These are phyloP conservation scores for Alternaria sp. DNA, from an alignment of 2,329 filamentous ascomycete genomes.

Conservation along the genomic window DNA sequence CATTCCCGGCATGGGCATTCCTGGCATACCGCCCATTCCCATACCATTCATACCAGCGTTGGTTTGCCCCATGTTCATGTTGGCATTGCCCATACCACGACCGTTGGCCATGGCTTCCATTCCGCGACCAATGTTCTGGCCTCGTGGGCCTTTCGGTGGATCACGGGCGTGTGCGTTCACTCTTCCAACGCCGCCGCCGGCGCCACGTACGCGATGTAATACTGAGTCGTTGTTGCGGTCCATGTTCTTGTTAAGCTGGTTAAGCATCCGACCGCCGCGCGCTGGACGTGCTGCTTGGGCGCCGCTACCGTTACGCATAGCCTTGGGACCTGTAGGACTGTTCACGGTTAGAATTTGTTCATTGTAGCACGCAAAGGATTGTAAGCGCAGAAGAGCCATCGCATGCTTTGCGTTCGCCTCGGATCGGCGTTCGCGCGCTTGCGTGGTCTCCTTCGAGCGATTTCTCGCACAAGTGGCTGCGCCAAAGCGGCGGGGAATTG, in stretches of 20 bases:
- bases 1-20: conserved; percentile 44
- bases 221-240: conserved; percentile 78
- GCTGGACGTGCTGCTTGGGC: conserved; percentile 41
- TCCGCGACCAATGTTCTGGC: conserved; percentile 49
- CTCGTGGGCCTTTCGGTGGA: conserved; percentile 75
- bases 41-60: conserved; percentile 51
- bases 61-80: conserved; percentile 44
- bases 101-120: conserved; percentile 50
- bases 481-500: conserved; percentile 1
- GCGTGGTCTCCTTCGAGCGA: not conserved
- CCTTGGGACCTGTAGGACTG: conserved; percentile 93
- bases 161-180: conserved; percentile 80
- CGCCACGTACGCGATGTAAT: conserved; percentile 79
- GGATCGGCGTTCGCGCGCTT: not conserved
- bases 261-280: conserved; percentile 79
- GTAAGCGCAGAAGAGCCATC: not conserved
- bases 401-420: not conserved
- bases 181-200: conserved; percentile 77
- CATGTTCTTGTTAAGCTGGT: conserved; percentile 84
- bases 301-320: conserved; percentile 80
- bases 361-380: not conserved
- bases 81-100: conserved; percentile 49
- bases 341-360: conserved; percentile 30
- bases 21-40: conserved; percentile 42
- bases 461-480: not conserved